These are phyloP conservation scores for Penicillium bovifimosum DNA, from an alignment of 495 filamentous ascomycete genomes.

Conservation along the genomic window DNA sequence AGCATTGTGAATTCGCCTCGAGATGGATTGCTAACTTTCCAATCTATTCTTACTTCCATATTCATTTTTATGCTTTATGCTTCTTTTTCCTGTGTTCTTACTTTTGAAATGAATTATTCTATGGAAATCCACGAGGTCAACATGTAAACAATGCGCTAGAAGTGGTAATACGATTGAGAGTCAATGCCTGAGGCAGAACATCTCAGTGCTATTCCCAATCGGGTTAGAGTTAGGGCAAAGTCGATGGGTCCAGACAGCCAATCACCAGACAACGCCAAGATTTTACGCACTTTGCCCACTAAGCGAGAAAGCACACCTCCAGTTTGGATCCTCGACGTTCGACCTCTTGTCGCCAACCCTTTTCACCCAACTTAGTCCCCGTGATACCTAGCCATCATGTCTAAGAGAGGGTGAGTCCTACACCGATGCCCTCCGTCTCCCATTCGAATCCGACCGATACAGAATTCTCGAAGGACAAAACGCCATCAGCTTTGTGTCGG, in stretches of 20 bases:
- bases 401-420: constrained; percentile 49
- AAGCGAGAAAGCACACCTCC: constrained; percentile 41
- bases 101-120: constrained; percentile 9
- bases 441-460: constrained; percentile 13
- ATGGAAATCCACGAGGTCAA: neutral
- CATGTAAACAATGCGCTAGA: neutral
- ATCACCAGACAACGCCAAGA: constrained; percentile 34
- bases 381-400: constrained; percentile 51
- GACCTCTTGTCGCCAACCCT: constrained; percentile 37
- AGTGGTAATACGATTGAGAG: neutral
- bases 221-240: constrained; percentile 39
- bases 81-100: constrained; percentile 2
- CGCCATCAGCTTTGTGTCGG: constrained; percentile 13
- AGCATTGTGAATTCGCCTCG: neutral
- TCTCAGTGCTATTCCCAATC: constrained; percentile 6
- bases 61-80: neutral
- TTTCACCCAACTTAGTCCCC: constrained; percentile 36
- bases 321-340: constrained; percentile 11
- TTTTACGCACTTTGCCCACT: constrained; percentile 42
- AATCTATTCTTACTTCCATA: constrained; percentile 6
- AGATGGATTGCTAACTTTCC: neutral
- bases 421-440: constrained; percentile 8
- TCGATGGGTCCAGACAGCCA: constrained; percentile 16
- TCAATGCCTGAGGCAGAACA: constrained; percentile 8
- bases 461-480: constrained; percentile 11